These are phyloP conservation scores for Penicillium sp. DNA, from an alignment of 2,329 filamentous ascomycete genomes.

Conservation along the genomic window DNA sequence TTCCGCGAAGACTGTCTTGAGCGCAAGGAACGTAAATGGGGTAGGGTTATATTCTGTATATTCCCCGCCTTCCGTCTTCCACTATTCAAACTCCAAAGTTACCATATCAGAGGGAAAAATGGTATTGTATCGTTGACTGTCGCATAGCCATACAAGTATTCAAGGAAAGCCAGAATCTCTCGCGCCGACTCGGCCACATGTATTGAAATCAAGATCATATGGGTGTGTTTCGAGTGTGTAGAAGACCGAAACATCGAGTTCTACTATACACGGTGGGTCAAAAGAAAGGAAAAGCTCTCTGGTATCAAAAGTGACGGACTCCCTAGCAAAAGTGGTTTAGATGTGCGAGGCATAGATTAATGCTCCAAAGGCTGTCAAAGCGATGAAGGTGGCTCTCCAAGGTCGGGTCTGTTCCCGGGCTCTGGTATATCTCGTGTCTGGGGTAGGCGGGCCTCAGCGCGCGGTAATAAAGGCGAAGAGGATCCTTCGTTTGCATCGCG, in stretches of 20 bases:
- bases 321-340: not conserved
- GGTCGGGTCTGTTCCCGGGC: not conserved
- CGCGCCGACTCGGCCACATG: not conserved
- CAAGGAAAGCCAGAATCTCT: not conserved
- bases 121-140: constrained; percentile 5
- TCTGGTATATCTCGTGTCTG: not conserved
- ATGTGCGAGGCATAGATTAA: not conserved
- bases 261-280: constrained; percentile 15
- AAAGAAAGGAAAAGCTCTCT: not conserved
- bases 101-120: not conserved
- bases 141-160: not conserved
- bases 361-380: constrained; percentile 1
- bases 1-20: too few species aligned
- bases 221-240: not conserved
- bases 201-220: not conserved
- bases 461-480: constrained; percentile 16
- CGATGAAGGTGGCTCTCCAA: constrained; percentile 2
- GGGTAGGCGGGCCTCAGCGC: constrained; percentile 4
- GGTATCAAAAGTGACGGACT: not conserved
- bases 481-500: constrained; percentile 4
- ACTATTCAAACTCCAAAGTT: not conserved
- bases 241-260: not conserved
- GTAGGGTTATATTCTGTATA: not conserved
- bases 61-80: not conserved
- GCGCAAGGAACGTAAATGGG: too few species aligned